Conservation (phyloP, 345 rosid genomes). For the Heritiera littoralis region DNA sequence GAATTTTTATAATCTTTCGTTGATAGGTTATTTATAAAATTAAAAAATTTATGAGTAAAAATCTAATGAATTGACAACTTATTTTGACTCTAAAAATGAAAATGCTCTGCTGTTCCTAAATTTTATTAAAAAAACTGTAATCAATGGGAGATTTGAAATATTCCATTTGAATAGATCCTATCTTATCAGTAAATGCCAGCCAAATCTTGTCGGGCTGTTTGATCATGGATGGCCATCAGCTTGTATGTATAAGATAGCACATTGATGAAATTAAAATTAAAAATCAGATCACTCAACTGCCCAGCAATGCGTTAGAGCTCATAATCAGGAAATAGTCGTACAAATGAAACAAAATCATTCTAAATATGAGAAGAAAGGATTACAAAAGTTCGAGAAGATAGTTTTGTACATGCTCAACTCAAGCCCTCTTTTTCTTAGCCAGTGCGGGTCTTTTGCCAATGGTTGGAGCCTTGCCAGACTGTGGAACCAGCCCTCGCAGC, state of each 20-base stretch:
- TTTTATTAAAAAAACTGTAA: too few relatives aligned
- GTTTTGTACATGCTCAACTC: neutral
- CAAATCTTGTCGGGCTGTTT: neutral
- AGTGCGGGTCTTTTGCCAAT: constrained; percentile 45
- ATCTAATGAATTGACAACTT: too few relatives aligned
- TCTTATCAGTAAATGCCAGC: neutral
- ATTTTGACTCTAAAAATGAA: too few relatives aligned
- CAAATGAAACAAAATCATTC: neutral
- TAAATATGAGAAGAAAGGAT: neutral
- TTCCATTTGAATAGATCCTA: neutral
- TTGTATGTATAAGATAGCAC: too few relatives aligned
- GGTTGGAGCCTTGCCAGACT: constrained; percentile 20
- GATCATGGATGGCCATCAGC: too few relatives aligned
- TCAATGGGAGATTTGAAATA: neutral
- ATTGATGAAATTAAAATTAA: too few relatives aligned
- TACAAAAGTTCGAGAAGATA: neutral
- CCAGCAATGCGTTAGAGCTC: neutral
- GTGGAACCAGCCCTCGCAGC: constrained; percentile 56
- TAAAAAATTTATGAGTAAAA: too few relatives aligned
- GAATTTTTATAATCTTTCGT: too few relatives aligned
- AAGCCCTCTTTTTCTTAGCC: constrained; percentile 61
- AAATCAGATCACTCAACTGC: neutral
- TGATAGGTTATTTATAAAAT: too few relatives aligned
- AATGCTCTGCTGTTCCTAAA: too few relatives aligned
- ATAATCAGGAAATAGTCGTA: neutral